Evolutionary conservation across 1,284 basidiomycete genomes (phyloP), one percentile per base, ranked within the genome.

Genomic region (Ceratobasidium sp.): DNA sequence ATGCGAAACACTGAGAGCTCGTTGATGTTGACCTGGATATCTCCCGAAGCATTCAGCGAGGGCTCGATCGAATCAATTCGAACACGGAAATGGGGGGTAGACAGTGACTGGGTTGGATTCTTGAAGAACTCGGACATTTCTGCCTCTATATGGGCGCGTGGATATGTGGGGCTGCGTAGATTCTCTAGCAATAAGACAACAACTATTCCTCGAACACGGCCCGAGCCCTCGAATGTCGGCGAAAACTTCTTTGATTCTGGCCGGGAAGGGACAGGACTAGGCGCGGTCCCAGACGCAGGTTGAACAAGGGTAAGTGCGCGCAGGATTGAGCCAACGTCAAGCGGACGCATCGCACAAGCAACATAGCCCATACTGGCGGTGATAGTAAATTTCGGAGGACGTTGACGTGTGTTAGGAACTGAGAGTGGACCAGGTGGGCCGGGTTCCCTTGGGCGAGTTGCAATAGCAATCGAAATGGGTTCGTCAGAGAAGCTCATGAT

Each of bases 1-100:
- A 78, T 66, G n/a, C 56, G 40, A 79, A 91, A 90, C 0, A 87
- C 80, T 29, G 90, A 90, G 4, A 91, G 22, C 46, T 91, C 91
- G 2, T 82, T 80, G 46, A 89, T 80, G 7, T 84, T 82, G 62
- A 88, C 77, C 61, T 70, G 82, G 80, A 43, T 82, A 80, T 59
- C 43, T 44, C 68, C 46, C 9, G 51, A 51, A 56, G 52, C 25
- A 59, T 34, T 65, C 74, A 76, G 37, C 22, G 70, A 64, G 11
- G 59, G 76, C 51, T 64, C 68, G 46, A 73, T 51, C 40, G 59
- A 44, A 62, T 78, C 56, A 69, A 76, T 78, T 34, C 61, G 77
- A 54, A 77, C 46, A 54, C 77, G 37, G n/a, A 56, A 44, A 66
- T 76, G 65, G 52, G 80, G 43, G 66, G 70, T 76, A 64, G 59